Evolutionary conservation across 805 yeast genomes (phyloP), one percentile per base, ranked within the genome.

Genomic region (Sporopachydermia lactativora): DNA sequence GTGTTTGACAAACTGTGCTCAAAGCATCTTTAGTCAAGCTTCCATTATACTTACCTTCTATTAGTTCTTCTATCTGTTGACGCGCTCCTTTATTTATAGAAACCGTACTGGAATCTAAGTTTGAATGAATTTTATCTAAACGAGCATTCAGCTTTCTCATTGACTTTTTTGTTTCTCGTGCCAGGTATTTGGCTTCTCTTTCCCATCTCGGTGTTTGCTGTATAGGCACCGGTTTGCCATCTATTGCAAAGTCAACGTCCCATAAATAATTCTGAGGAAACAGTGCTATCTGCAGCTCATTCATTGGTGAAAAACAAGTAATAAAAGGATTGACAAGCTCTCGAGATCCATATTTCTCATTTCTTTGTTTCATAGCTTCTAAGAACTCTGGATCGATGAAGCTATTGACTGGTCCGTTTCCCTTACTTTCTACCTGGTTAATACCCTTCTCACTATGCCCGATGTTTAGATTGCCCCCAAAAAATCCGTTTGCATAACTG

Each of bases 381-480:
- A 24, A 24, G 31, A 24, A 24, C 31, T 24, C 31, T 24, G 31
- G 31, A 24, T 24, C 31, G 31, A 24, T 24, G 31, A 24, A 24
- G 31, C 31, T 24, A 24, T 24, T 24, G 31, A 24, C 31, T 24
- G 31, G 31, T 24, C 31, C 31, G 31, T 24, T 24, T 24, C 31
- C 31, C 31, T 24, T 24, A n/a, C 31, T 24, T 24, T 24, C 31
- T 24, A 8, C 31, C 31, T 24, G 31, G 31, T 24, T 24, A 24
- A 24, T 24, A n/a, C 31, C 31, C 31, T 24, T 24, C 31, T 24
- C 31, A 24, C 31, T 24, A 24, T 24, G 31, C 31, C 31, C 31
- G 31, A 24, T 24, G 31, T 24, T 24, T 24, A 24, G n/a, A 24
- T 24, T 24, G 31, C 31, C 31, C 31, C 31, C 31, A 24, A 24